These are phyloP conservation scores for Selenicereus undatus DNA, from an alignment of 148 eudicot genomes.

Conservation along the genomic window DNA sequence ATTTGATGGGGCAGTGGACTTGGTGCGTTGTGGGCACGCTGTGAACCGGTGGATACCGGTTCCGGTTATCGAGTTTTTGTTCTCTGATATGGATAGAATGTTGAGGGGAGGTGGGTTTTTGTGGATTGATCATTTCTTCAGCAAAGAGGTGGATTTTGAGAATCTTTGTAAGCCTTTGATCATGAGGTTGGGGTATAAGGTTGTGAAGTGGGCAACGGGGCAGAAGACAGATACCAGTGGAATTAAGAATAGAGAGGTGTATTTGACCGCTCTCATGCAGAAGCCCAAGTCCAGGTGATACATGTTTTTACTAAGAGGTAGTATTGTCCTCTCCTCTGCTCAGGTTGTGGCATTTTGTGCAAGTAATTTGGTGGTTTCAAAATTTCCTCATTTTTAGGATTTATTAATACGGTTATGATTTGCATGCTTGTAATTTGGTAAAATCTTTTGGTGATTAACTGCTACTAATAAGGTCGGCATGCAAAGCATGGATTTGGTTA, in stretches of 20 bases:
- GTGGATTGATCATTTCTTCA: slow-evolving; percentile 77
- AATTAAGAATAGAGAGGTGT: slow-evolving; percentile 69
- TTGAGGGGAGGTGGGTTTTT: slow-evolving; percentile 78
- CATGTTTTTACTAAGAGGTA: slow-evolving; percentile 9
- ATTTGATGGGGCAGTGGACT: slow-evolving; percentile 75
- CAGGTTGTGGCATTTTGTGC: not conserved
- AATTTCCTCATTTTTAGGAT: not conserved
- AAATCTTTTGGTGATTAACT: no score
- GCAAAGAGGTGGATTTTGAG: slow-evolving; percentile 68
- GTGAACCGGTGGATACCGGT: slow-evolving; percentile 87
- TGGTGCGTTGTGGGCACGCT: slow-evolving; percentile 68
- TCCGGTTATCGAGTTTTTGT: slow-evolving; percentile 60
- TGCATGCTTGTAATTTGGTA: no score
- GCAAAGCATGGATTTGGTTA: not conserved
- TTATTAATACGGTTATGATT: no score
- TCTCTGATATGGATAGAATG: slow-evolving; percentile 78
- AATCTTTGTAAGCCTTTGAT: slow-evolving; percentile 71
- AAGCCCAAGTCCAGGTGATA: slow-evolving; percentile 66
- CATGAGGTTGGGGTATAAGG: slow-evolving; percentile 67
- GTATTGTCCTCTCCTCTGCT: not conserved
- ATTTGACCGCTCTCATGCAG: slow-evolving; percentile 85
- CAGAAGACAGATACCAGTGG: slow-evolving; percentile 64
- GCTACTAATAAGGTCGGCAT: no score
- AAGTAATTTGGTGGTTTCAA: not conserved
- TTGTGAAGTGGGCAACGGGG: slow-evolving; percentile 84